Base-by-base conservation (phyloP, 495 filamentous ascomycete species). In the Penicillium coprophilum region DNA sequence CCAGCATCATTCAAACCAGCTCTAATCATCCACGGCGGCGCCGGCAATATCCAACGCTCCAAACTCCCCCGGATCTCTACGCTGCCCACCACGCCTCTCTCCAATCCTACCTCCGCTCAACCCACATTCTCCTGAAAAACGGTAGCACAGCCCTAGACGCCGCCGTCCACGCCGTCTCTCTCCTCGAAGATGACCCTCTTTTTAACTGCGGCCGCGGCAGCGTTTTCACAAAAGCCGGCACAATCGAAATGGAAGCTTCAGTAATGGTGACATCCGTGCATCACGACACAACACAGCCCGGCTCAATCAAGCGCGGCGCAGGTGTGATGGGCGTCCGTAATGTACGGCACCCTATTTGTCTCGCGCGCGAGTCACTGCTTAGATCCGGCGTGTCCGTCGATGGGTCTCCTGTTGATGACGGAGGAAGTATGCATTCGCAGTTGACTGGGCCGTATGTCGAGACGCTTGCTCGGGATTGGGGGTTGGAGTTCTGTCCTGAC, bases 151-250 rank as follows among this genome's bases (percentile, higher is more conserved):
- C 91, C 8, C 78, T 96, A 39, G 83, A 89, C 34, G 82, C 87
- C 6, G 88, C 88, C 10, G 87, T 87, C 9, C 80, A 86, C 63
- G 92, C 91, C 56, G 90, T 96, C 32, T 76, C 77, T 6, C 76
- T 86, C 20, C 83, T 96, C 43, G 92, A 96, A 76, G 78, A 95
- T 63, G 82, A 91, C 64, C 81, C 85, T 6, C 85, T 95, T 11
- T 96, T 92, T 80, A 96, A 96, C 74, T 83, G 84, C 55, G 92
- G 87, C 39, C 86, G 86, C 50, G 92, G 92, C 58, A 89, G 90
- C 47, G 91, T 96, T 15, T 96, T 95, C 69, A 95, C 90, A 3
- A 79, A 83, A 38, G 85, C 85, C 47, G 92, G 91, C 9, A 83
- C 82, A 53, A 92, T 90, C 70, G 91, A 96, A 70, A 84, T 96